Evolutionary conservation across 2,329 filamentous ascomycete species (phyloP).

Genomic region (Penicillium sp.): DNA sequence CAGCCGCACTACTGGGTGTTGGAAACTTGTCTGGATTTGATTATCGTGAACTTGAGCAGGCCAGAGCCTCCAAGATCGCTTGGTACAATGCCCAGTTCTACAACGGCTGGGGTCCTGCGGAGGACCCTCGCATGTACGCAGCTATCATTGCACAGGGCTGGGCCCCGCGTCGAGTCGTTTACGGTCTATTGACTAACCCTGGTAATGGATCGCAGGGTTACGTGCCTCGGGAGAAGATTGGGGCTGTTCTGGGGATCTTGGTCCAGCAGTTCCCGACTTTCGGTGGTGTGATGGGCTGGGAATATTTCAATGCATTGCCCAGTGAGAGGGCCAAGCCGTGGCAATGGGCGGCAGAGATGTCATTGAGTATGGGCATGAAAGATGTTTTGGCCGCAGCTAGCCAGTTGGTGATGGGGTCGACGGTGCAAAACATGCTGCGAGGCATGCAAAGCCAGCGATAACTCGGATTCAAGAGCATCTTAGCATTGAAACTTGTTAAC

Average conservation of each 20-base stretch:
- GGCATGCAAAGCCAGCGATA: constrained; percentile 22
- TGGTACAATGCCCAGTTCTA: constrained; percentile 96
- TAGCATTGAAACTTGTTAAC: not conserved
- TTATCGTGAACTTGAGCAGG: constrained; percentile 68
- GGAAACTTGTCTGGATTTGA: constrained; percentile 70
- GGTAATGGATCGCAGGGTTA: constrained; percentile 62
- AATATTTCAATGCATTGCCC: constrained; percentile 80
- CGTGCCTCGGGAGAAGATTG: constrained; percentile 56
- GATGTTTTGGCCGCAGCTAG: constrained; percentile 33
- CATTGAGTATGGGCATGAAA: constrained; percentile 45
- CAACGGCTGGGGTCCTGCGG: constrained; percentile 74
- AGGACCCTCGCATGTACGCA: constrained; percentile 44
- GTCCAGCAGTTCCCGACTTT: constrained; percentile 61
- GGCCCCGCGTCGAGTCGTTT: constrained; percentile 66
- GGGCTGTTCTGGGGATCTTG: constrained; percentile 54
- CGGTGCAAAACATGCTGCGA: constrained; percentile 28
- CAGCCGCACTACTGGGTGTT: constrained; percentile 62
- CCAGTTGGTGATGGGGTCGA: constrained; percentile 25
- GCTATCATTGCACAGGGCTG: constrained; percentile 55
- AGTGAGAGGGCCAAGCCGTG: constrained; percentile 60
- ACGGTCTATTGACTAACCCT: constrained; percentile 75
- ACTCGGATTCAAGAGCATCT: too few relatives aligned
- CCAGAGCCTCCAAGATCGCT: constrained; percentile 60
- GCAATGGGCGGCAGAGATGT: constrained; percentile 72
- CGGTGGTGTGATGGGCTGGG: constrained; percentile 91